Evolutionary conservation across 495 filamentous ascomycete genomes (phyloP), one percentile per base, ranked within the genome.

Genomic region (Penicillium daleae): DNA sequence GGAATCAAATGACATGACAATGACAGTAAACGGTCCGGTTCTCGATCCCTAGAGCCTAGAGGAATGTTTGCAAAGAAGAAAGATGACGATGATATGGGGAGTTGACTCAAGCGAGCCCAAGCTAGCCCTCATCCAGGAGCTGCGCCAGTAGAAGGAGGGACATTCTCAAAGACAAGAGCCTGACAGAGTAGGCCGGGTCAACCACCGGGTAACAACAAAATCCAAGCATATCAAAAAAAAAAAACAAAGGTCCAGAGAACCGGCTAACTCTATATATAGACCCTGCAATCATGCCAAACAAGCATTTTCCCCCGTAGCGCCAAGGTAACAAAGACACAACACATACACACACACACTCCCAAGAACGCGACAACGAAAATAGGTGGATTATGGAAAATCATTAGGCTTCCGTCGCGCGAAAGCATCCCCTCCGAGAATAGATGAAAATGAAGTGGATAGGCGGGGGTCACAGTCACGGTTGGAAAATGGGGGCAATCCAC

Each of bases 211-310:
- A 53, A 51, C 33, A 46, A 32, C 64, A 67, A 67, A 70, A 60
- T 67, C 65, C 66, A 64, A n/a, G 64, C 67, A 72, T 68, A 70
- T 71, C 57, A 66, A 64, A 39, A 50, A 39, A 50, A 73, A 70
- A 50, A 39, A 50, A 73, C 70, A 71, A 65, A 74, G 74, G 74
- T 68, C 70, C 66, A 63, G 60, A 69, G 66, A 67, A 68, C 58
- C 49, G 56, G 68, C 57, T 61, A 70, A 74, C 69, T 75, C 71
- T 77, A 79, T 79, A 71, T 77, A 79, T 79, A 71, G 74, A 71
- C 66, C 69, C 73, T 69, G 68, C 64, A 72, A 68, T 69, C 71
- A 65, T 68, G 70, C 71, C 74, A 64, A 76, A 72, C 66, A 72
- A 62, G n/a, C 67, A 68, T 71, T 70, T 73, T 71, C 70, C 72